Percentiles rank a stretch among this genome's conserved stretches.
phyloP scores from a whole-genome alignment of 164 flowering plant species.

The Chimonanthus salicifolius region DNA sequence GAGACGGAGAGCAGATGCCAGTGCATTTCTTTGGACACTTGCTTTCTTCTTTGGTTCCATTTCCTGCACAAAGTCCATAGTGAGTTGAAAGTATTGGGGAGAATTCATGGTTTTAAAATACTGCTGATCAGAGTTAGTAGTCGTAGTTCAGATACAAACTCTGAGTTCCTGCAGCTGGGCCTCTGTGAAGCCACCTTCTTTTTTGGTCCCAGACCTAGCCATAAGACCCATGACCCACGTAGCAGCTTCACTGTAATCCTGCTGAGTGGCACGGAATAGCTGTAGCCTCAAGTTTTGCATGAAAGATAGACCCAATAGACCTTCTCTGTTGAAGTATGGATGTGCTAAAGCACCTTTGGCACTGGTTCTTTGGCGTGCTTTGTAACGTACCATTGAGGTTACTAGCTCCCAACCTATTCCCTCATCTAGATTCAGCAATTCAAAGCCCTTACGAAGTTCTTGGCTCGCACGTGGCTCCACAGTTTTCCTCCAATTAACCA shows the following conservation, averaged over 20 bases:
- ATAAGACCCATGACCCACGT: slow-evolving; percentile 69
- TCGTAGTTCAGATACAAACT: slow-evolving; percentile 31
- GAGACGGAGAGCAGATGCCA: slow-evolving; percentile 69
- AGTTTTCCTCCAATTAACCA: slow-evolving; percentile 67
- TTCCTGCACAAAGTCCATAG: slow-evolving; percentile 41
- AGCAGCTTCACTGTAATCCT: slow-evolving; percentile 82
- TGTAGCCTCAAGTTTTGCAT: slow-evolving; percentile 78
- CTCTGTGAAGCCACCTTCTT: slow-evolving; percentile 93
- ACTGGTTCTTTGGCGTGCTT: slow-evolving; percentile 82
- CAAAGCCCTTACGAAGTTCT: slow-evolving; percentile 82
- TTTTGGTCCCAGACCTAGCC: slow-evolving; percentile 91
- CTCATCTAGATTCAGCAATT: slow-evolving; percentile 81
- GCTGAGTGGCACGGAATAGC: slow-evolving; percentile 75
- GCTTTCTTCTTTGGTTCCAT: slow-evolving; percentile 63
- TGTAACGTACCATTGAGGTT: slow-evolving; percentile 88
- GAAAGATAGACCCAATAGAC: slow-evolving; percentile 68
- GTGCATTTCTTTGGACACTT: slow-evolving; percentile 58
- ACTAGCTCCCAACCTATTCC: slow-evolving; percentile 97
- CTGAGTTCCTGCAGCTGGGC: slow-evolving; percentile 80
- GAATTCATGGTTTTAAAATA: not conserved
- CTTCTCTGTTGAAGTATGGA: slow-evolving; percentile 88
- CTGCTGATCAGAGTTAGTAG: no score
- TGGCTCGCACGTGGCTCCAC: slow-evolving; percentile 79
- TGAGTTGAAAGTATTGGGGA: not conserved
- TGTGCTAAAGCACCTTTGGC: slow-evolving; percentile 91